These are phyloP conservation scores for Raphanus raphanistrum DNA, from an alignment of 345 rosid species.

Conservation along the genomic window DNA sequence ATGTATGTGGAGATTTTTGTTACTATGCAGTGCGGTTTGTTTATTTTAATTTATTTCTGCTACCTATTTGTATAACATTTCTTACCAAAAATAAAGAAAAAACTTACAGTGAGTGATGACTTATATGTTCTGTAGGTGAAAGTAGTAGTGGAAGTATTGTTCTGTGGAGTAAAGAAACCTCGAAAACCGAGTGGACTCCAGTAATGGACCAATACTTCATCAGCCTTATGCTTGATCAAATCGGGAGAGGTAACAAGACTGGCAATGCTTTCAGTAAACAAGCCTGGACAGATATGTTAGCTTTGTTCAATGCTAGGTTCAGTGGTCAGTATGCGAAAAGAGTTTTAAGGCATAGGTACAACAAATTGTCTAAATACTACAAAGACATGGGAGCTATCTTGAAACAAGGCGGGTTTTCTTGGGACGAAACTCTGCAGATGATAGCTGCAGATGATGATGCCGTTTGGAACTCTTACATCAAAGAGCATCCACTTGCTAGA, in stretches of 20 bases:
- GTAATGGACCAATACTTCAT: slow-evolving; percentile 74
- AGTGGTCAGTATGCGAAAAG: slow-evolving; percentile 72
- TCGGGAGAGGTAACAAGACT: slow-evolving; percentile 66
- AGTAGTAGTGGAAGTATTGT: slow-evolving; percentile 33
- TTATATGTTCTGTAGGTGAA: slow-evolving; percentile 49
- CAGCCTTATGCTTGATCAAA: slow-evolving; percentile 77
- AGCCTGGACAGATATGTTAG: slow-evolving; percentile 84
- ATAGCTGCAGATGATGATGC: slow-evolving; percentile 56
- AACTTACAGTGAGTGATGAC: not conserved
- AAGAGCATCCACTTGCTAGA: slow-evolving; percentile 55
- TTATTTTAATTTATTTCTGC: not conserved
- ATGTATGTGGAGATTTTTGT: not conserved
- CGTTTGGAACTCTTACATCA: slow-evolving; percentile 73
- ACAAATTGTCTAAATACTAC: slow-evolving; percentile 69
- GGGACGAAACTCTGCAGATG: slow-evolving; percentile 68
- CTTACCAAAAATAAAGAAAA: not conserved
- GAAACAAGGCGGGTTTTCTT: slow-evolving; percentile 62
- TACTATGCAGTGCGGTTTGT: not conserved
- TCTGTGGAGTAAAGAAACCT: slow-evolving; percentile 45
- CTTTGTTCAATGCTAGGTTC: slow-evolving; percentile 63
- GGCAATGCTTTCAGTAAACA: slow-evolving; percentile 65
- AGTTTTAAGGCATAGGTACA: slow-evolving; percentile 74
- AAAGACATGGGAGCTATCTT: slow-evolving; percentile 53
- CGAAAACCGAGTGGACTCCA: slow-evolving; percentile 73
- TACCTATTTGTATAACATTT: not conserved